These are phyloP conservation scores for Xylaria sp. DNA, from an alignment of 2,329 filamentous ascomycete species.

Conservation along the genomic window DNA sequence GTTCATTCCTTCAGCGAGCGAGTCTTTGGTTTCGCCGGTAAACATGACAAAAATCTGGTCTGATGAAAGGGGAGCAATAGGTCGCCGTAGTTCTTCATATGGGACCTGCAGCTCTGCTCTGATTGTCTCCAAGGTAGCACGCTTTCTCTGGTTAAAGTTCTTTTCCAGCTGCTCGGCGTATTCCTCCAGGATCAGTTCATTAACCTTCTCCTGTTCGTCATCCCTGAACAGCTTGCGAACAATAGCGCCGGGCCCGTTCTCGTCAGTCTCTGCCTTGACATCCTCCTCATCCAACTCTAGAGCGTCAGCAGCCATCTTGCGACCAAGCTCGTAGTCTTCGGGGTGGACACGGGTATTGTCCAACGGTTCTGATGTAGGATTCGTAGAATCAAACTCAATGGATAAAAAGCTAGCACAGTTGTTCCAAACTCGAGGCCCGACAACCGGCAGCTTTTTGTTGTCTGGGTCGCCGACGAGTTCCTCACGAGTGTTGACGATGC, in stretches of 20 bases:
- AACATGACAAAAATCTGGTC: slow-evolving; percentile 96
- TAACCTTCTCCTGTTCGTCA: slow-evolving; percentile 91
- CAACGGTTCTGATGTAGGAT: slow-evolving; percentile 83
- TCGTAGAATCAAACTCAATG: slow-evolving; percentile 84
- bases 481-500: slow-evolving; percentile 80
- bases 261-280: slow-evolving; percentile 90
- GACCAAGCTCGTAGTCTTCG: slow-evolving; percentile 96
- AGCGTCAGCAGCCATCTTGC: slow-evolving; percentile 98
- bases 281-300: slow-evolving; percentile 97
- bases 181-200: slow-evolving; percentile 93
- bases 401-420: slow-evolving; percentile 97
- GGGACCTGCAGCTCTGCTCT: slow-evolving; percentile 89
- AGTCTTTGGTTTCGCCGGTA: slow-evolving; percentile 87
- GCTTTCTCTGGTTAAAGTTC: slow-evolving; percentile 92
- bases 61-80: slow-evolving; percentile 71
- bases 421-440: slow-evolving; percentile 90
- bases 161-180: slow-evolving; percentile 94
- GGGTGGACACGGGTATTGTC: slow-evolving; percentile 98
- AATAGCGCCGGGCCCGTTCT: slow-evolving; percentile 87
- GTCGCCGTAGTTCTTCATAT: slow-evolving; percentile 90
- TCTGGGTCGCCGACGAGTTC: slow-evolving; percentile 90
- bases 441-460: slow-evolving; percentile 75
- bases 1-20: slow-evolving; percentile 88
- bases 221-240: slow-evolving; percentile 95
- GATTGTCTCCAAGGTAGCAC: slow-evolving; percentile 94